A percentile compares a stretch with the other conserved stretches of the same genome.
phyloP scores from a whole-genome alignment of 2,329 filamentous ascomycete species.

The Conoideocrella luteorostrata region DNA sequence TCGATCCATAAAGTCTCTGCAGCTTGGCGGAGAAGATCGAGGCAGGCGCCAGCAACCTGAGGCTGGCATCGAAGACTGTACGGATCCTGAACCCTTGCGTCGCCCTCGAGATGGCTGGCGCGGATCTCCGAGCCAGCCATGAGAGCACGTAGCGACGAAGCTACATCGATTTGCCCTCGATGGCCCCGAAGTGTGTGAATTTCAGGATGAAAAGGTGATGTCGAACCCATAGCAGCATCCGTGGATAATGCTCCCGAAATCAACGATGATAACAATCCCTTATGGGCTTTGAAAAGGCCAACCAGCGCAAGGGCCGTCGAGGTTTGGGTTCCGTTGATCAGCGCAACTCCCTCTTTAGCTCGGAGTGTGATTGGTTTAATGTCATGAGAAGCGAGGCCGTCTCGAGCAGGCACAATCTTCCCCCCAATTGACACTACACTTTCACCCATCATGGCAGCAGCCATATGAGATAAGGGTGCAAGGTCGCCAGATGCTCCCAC shows the following conservation, averaged over 20 bases:
- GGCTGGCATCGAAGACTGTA: constrained; percentile 1
- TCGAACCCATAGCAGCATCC: not conserved
- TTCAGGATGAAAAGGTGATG: not conserved
- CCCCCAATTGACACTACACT: not conserved
- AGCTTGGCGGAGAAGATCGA: constrained; percentile 1
- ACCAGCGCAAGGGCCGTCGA: not conserved
- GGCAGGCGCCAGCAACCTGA: not conserved
- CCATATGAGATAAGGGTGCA: constrained; percentile 1
- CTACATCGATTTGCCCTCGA: not conserved
- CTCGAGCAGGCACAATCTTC: not conserved
- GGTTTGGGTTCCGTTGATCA: not conserved
- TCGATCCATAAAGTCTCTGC: not conserved
- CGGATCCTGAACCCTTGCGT: not conserved
- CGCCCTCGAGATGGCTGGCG: not conserved
- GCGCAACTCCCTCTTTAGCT: not conserved
- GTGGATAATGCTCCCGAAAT: not conserved
- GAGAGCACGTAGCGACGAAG: not conserved
- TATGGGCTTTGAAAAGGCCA: not conserved
- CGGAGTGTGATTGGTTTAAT: not conserved
- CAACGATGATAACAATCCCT: not conserved
- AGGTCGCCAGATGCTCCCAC: constrained; percentile 1
- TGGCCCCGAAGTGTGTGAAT: not conserved
- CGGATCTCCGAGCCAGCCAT: not conserved
- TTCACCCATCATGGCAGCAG: constrained; percentile 1
- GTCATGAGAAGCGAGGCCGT: not conserved